A percentile compares a stretch with the other conserved stretches of the same genome.
Evolutionary conservation across 805 yeast species (phyloP).

Genomic region (Metschnikowia amazonensis): DNA sequence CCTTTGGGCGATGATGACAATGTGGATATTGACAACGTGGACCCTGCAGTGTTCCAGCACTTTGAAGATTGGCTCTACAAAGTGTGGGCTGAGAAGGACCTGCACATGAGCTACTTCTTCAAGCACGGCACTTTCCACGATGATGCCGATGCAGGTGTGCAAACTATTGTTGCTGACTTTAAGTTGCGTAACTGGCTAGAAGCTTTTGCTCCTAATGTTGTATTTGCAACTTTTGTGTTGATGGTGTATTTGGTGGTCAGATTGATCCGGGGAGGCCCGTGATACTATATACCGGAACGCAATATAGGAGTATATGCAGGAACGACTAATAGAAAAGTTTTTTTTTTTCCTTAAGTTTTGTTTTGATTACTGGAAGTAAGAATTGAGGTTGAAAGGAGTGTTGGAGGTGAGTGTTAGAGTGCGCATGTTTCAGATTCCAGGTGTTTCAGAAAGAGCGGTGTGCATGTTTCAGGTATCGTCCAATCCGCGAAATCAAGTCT

Average conservation of each 20-base stretch:
- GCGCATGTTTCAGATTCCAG: no score
- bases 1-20: conserved; percentile 45
- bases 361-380: no score
- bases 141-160: conserved; percentile 24
- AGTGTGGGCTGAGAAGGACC: conserved; percentile 78
- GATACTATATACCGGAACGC: no score
- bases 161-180: conserved; percentile 16
- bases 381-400: no score
- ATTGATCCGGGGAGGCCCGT: background rate
- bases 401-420: no score
- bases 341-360: no score
- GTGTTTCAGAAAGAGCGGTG: no score
- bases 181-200: conserved; percentile 13
- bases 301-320: conserved; percentile 4
- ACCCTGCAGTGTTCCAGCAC: conserved; percentile 37
- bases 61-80: conserved; percentile 75
- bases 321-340: no score
- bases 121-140: conserved; percentile 48
- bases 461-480: no score
- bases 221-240: conserved; percentile 8
- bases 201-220: conserved; percentile 10
- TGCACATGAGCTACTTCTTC: conserved; percentile 58
- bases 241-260: background rate
- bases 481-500: no score
- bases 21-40: conserved; percentile 43